Evolutionary conservation across 371 early-diverging fungal species (phyloP), one percentile per base, ranked within the genome.

Genomic region (Apophysomyces ossiformis): DNA sequence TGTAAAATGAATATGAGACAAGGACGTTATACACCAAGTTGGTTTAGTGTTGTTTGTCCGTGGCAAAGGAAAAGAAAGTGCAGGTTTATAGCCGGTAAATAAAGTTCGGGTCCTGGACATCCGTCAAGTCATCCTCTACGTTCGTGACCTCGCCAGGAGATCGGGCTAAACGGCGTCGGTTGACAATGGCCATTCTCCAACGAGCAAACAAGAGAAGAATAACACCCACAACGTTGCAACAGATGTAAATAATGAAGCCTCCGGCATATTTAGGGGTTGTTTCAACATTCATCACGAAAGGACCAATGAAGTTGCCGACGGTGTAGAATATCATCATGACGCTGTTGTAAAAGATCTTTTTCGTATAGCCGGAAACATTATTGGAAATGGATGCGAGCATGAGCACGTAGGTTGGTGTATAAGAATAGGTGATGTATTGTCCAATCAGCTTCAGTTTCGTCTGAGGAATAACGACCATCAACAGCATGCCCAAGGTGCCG

Each of bases 371-470:
- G 12, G 66, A 59, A 38, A 61, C 61, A 37, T 70, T 70, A 8
- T 59, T 66, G 32, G 38, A 59, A 18, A 66, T 60, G 37, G 67
- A 43, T 3, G 72, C 71, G 0, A 74, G 37, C 37, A 74, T 59
- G 8, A 77, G 54, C 0, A 74, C 68, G 26, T 77, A 74, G 0
- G 71, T 64, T 4, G 70, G 66, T 12, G 61, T 61, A 45, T 68
- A 70, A 21, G 65, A 46, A 66, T 70, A 75, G 26, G 65, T 59
- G 11, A 77, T 63, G 50, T 77, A 77, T 5, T 69, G 68, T 1
- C 73, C 75, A 35, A 72, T 37, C 1, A 77, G 65, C 43, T 77
- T 77, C 4, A 50, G 45, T 8, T 54, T 63, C 1, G 60, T 54
- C 15, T 47, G 56, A 5, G 76, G 74, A 18, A 76, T 60, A 4